phyloP scores from a whole-genome alignment of 345 rosid species.

The Gossypium ekmanianum region DNA sequence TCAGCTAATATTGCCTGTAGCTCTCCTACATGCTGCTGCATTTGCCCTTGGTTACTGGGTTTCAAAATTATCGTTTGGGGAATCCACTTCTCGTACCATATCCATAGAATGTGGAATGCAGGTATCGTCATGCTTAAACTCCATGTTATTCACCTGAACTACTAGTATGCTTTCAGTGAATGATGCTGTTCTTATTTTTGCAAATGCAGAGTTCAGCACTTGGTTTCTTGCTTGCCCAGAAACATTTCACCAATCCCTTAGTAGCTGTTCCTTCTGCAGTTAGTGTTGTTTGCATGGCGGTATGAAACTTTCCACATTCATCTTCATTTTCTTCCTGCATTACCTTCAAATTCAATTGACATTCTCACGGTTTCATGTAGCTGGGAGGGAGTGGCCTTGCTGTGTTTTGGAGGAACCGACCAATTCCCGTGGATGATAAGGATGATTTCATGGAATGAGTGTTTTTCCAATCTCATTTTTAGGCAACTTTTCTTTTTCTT shows the following conservation, averaged over 20 bases:
- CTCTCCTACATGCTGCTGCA: conserved; percentile 72
- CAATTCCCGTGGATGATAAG: conserved; percentile 69
- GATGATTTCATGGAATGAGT: conserved; percentile 84
- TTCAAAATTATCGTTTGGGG: conserved; percentile 79
- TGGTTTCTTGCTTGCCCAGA: conserved; percentile 92
- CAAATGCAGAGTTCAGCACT: conserved; percentile 83
- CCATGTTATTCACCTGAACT: neutral
- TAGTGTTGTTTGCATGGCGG: conserved; percentile 98
- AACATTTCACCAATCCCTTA: conserved; percentile 85
- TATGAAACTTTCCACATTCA: conserved; percentile 28
- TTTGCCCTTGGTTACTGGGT: conserved; percentile 86
- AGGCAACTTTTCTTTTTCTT: neutral
- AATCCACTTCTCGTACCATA: conserved; percentile 96
- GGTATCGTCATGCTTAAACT: conserved; percentile 27
- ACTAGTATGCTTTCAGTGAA: neutral
- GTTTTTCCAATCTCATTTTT: neutral
- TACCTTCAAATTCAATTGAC: neutral
- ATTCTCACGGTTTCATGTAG: conserved; percentile 31
- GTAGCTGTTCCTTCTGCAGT: conserved; percentile 98
- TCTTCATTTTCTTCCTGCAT: neutral
- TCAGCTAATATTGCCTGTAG: conserved; percentile 83
- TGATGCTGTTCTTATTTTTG: neutral
- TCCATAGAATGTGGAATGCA: conserved; percentile 99
- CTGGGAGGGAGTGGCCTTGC: conserved; percentile 98
- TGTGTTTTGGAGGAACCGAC: conserved; percentile 85